Evolutionary conservation across 345 rosid genomes (phyloP), one percentile per base, ranked within the genome.

Genomic region (Physaria fendleri): DNA sequence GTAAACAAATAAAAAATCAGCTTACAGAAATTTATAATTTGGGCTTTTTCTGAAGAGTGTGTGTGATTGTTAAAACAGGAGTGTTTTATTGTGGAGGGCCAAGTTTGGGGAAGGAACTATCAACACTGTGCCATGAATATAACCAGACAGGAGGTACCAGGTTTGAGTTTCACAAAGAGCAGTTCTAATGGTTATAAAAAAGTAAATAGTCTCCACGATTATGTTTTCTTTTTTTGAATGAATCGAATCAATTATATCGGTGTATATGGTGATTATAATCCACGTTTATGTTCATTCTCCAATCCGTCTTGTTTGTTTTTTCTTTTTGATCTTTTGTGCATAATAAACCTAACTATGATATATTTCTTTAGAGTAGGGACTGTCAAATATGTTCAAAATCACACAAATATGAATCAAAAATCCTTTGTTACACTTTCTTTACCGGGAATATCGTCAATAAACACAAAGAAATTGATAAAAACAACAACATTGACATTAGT

Each of bases 111-210:
- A 64, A 71, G 23, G 75, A 71, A 42, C 64, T 71, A 6, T 34
- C 60, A 18, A 56, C 18, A 41, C 40, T 71, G 27, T 71, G 75
- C 64, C 59, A 64, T 15, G 54, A 41, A 5, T 71, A 64, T 57
- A 71, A 71, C 40, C 61, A 64, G 21, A 71, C 59, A 8, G 75
- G 71, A 40, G 4, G 54, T 42, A 48, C 66, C 10, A 71, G 22
- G 56, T 71, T 71, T 28, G 66, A 71, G 7, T 64, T 71, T 20
- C 75, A 64, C 49, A 71, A 71, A 44, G 75, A 71, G 51, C 75
- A 56, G 0, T 71, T 64, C 8, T 71, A 41, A 18, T 3, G 55
- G 33, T 45, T n/a, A n/a, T n/a, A n/a, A n/a, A 25, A 21, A 50
- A 30, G 6, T 18, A 17, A 41, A n/a, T 10, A 40, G 11, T 2